Evolutionary conservation across 2,329 filamentous ascomycete species (phyloP).

Genomic region (Torrubiellomyces zombiae): DNA sequence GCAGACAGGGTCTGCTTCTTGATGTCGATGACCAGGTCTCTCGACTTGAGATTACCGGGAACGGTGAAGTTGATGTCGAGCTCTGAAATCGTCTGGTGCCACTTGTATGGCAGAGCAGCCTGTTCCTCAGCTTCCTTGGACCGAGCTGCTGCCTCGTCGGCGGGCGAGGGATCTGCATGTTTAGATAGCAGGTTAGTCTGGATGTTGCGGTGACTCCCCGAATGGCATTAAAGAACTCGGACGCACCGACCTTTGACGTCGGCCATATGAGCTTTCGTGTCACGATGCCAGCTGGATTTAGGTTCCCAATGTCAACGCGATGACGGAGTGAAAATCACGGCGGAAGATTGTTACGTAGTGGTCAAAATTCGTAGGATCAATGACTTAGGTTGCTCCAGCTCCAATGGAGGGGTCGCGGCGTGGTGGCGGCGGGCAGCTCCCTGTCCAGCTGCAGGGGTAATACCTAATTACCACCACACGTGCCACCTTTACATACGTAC

Average conservation of each 20-base stretch:
- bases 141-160: constrained; percentile 39
- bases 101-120: constrained; percentile 85
- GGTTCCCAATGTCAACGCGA: no score
- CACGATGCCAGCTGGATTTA: no score
- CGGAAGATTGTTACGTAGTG: no score
- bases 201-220: not conserved
- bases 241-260: constrained; percentile 2
- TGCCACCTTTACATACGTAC: no score
- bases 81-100: constrained; percentile 84
- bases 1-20: constrained; percentile 64
- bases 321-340: no score
- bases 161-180: constrained; percentile 31
- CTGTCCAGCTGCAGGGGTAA: no score
- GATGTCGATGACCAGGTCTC: constrained; percentile 69
- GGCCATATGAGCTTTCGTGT: constrained; percentile 2
- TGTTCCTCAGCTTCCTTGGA: constrained; percentile 77
- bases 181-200: constrained; percentile 4
- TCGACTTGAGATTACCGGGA: constrained; percentile 67
- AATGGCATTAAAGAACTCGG: not conserved
- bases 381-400: no score
- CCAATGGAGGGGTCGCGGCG: no score
- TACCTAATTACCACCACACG: no score
- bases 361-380: no score
- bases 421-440: no score
- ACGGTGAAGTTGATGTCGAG: constrained; percentile 66